Evolutionary conservation across 495 filamentous ascomycete species (phyloP), one percentile per base, ranked within the genome.

Genomic region (Aspergillus baeticus): DNA sequence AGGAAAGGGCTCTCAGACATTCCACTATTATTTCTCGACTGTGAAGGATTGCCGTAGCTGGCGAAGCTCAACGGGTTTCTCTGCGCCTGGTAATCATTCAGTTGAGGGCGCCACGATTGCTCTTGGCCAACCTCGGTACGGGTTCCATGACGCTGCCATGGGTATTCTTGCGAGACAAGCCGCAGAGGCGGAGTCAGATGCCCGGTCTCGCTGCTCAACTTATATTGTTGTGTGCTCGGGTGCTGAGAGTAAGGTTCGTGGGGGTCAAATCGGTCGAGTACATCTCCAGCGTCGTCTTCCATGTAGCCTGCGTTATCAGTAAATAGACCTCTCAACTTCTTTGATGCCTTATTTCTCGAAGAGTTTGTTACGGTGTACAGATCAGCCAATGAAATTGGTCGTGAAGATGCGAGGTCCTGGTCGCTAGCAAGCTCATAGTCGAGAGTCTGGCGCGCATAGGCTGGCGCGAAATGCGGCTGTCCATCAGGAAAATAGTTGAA

Each of bases 331-430:
- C 54, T 62, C 45, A 41, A 45, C 14, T 49, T 34, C 38, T 50
- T 65, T 7, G 37, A 41, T 8, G 53, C 58, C 50, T 55, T 67
- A n/a, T 51, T 62, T 21, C 59, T 45, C 10, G 62, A 54, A 22
- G 36, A 10, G 34, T 55, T 47, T 3, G 53, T 44, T 52, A 48
- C 60, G 2, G 31, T 54, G 29, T 48, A 61, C 8, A 67, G 31
- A 7, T 63, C 50, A 20, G 55, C 57, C 23, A 69, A 37, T 35
- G 62, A 55, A n/a, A 71, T 42, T 2, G 65, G 65, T 13, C 58
- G 59, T 21, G 66, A 63, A 8, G 64, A 71, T 5, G 60, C 57
- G 14, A 71, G 51, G 1, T 63, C 57, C 42, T 58, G 55, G 26
- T 64, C 37, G 23, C 59, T 54, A 45, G 48, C 39, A 10, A 67